phyloP scores from a whole-genome alignment of 2,329 filamentous ascomycete species.

The Fusarium setosum region DNA sequence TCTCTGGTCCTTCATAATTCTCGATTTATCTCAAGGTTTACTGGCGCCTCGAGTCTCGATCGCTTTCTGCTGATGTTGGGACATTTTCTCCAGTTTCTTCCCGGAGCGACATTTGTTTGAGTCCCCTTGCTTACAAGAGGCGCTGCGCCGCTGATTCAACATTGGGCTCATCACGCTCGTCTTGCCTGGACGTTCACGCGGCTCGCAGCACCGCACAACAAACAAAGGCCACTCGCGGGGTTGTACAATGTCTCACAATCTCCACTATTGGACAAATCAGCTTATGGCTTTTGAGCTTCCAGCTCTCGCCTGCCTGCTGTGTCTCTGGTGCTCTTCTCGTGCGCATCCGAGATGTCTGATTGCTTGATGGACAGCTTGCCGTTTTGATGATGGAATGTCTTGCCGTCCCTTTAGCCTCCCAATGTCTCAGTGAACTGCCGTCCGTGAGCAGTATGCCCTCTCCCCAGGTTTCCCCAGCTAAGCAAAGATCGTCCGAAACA shows the following conservation, averaged over 20 bases:
- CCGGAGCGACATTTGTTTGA: background rate
- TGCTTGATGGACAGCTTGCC: background rate
- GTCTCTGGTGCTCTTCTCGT: background rate
- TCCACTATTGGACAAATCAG: too few species aligned
- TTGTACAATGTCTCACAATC: too few species aligned
- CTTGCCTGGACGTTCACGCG: too few species aligned
- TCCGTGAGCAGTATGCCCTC: background rate
- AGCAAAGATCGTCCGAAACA: conserved; percentile 26
- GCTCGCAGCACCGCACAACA: too few species aligned
- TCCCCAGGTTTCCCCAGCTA: conserved; percentile 18
- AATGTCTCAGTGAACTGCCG: conserved; percentile 17
- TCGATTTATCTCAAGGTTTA: background rate
- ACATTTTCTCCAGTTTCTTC: background rate
- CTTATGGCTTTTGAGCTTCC: too few species aligned
- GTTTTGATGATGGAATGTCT: conserved; percentile 29
- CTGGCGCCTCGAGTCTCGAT: background rate
- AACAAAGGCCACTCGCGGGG: too few species aligned
- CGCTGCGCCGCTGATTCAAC: background rate
- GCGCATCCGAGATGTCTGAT: background rate
- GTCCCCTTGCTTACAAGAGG: background rate
- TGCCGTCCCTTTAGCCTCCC: conserved; percentile 7
- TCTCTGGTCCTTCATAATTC: background rate
- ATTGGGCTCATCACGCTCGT: background rate
- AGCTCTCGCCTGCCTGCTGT: too few species aligned
- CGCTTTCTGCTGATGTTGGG: too few species aligned